Base-by-base conservation (phyloP, 1,284 basidiomycete genomes). In the Tylopilus sp. region DNA sequence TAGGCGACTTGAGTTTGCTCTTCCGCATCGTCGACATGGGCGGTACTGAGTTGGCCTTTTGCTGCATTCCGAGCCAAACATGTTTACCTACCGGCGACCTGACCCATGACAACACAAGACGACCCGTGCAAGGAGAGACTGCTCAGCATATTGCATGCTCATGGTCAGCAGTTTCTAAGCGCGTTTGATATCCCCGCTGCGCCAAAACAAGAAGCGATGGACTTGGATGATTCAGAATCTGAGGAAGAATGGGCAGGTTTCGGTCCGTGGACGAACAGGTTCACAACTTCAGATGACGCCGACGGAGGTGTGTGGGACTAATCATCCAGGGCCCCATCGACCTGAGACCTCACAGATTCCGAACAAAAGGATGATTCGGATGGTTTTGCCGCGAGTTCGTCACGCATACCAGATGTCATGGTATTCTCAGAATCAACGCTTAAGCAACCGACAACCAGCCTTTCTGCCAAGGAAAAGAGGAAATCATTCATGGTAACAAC, bases 401-500 rank as follows among this genome's bases (percentile, higher is more conserved):
- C 57, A 11, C 53, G 49, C 25, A 53, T 60, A 26, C 74, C 76
- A 26, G 70, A 77, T 49, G 75, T 87, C 11, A 75, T 84, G 1
- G 75, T 88, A 1, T 90, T 89, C 67, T 75, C 76, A 8, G 84
- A 84, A 44, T 54, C 60, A 6, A 56, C 49, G 28, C 49, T 51
- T 35, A 69, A 64, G 54, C 54, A 62, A 44, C 56, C 59, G 40
- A 57, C 61, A 26, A 50, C 59, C 11, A 57, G 64, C 41, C 43
- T 56, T 37, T 61, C 67, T 9, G 68, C 70, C 13, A 83, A 77
- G 65, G 69, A 73, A 7, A 75, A 78, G 44, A 78, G 74, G 69
- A 87, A 79, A 65, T 77, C 82, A 1, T 90, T 91, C 64, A 90
- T 91, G 88, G 88, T 88, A 74, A 25, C n/a, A n/a, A 24, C 14